Evolutionary conservation across 2,329 filamentous ascomycete genomes (phyloP).

Genomic region (Talaromyces rugulosus): DNA sequence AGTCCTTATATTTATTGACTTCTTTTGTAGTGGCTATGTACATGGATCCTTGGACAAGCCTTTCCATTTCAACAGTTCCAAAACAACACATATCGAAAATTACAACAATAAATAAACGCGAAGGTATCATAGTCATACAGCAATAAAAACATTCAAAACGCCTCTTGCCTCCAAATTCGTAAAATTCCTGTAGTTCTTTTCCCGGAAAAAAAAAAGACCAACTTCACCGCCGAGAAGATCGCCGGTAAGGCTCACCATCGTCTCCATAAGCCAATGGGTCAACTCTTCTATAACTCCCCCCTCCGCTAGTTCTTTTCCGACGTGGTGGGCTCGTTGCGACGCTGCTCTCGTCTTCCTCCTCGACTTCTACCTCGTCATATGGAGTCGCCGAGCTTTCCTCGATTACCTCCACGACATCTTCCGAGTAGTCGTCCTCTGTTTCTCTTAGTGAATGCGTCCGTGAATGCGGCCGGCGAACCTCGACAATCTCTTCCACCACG

Average conservation of each 20-base stretch:
- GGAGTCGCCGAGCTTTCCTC: conserved; percentile 47
- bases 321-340: conserved; percentile 23
- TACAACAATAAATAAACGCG: not conserved
- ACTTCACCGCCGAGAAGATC: conserved; percentile 2
- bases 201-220: not conserved
- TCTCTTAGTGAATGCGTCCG: conserved; percentile 24
- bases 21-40: not conserved
- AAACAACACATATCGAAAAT: not conserved
- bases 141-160: not conserved
- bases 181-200: not conserved
- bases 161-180: not conserved
- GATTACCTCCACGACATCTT: conserved; percentile 57
- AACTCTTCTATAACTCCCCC: conserved; percentile 11
- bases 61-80: not conserved
- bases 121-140: not conserved
- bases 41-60: not conserved
- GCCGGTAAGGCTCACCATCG: conserved; percentile 9
- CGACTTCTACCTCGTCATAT: conserved; percentile 27
- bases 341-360: conserved; percentile 34
- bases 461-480: conserved; percentile 31
- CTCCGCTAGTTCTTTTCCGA: conserved; percentile 6
- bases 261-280: conserved; percentile 12
- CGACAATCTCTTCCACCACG: conserved; percentile 20
- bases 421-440: conserved; percentile 17
- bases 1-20: not conserved